Percentiles rank a stretch among this genome's conserved stretches.
Conservation (phyloP, 495 filamentous ascomycete species). For the Cudoniella acicularis region DNA sequence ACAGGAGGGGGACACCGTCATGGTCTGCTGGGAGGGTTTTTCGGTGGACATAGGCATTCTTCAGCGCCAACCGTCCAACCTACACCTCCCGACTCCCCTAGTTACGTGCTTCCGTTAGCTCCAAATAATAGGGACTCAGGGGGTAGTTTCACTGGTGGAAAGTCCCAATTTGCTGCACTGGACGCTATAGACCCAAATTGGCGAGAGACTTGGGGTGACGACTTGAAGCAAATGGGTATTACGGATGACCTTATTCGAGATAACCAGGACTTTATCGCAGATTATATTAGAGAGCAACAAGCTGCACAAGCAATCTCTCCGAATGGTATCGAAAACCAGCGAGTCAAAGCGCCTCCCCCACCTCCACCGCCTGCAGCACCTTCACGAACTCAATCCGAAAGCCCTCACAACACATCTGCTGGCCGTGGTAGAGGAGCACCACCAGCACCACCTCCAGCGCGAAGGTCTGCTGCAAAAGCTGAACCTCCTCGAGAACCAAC, state of each 20-base stretch:
- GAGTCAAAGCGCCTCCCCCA: constrained; percentile 50
- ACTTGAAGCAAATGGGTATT: constrained; percentile 81
- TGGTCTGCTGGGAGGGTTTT: constrained; percentile 58
- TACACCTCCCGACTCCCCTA: constrained; percentile 41
- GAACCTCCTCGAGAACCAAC: constrained; percentile 47
- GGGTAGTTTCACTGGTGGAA: constrained; percentile 38
- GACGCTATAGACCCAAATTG: constrained; percentile 81
- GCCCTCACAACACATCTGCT: constrained; percentile 21
- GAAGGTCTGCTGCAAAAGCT: constrained; percentile 47
- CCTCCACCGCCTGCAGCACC: constrained; percentile 53
- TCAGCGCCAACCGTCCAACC: constrained; percentile 47
- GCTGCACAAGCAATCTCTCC: constrained; percentile 38
- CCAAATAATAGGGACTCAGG: constrained; percentile 32
- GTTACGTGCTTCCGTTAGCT: constrained; percentile 47
- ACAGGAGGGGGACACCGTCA: constrained; percentile 36
- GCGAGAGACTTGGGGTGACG: constrained; percentile 74
- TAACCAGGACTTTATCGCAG: constrained; percentile 92
- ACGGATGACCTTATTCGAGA: constrained; percentile 89
- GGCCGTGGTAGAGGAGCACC: constrained; percentile 53
- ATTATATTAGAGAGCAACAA: constrained; percentile 81
- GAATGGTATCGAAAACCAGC: constrained; percentile 41
- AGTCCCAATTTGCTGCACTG: constrained; percentile 59
- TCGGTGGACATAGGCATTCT: constrained; percentile 66
- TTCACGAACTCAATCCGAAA: constrained; percentile 30
- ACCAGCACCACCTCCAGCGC: constrained; percentile 79